phyloP scores from a whole-genome alignment of 352 stramenopile species.

The Peronospora farinosa region DNA sequence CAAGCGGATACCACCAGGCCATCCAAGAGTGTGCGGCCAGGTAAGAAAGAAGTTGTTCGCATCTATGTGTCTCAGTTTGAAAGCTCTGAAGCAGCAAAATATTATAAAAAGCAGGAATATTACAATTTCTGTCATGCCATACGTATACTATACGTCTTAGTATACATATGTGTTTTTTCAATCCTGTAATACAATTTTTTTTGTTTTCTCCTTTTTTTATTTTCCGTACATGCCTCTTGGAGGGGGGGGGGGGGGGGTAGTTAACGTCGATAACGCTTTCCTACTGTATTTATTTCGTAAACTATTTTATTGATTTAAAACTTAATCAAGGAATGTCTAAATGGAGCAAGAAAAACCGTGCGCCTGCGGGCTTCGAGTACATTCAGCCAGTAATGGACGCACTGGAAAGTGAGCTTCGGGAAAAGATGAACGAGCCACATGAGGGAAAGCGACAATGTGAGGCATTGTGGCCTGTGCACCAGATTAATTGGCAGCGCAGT shows the following conservation, averaged over 20 bases:
- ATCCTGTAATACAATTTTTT: too few relatives aligned
- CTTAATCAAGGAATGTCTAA: slow-evolving; percentile 61
- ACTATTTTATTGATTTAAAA: too few relatives aligned
- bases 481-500: slow-evolving; percentile 98
- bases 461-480: slow-evolving; percentile 97
- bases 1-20: slow-evolving; percentile 43
- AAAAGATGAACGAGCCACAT: slow-evolving; percentile 97
- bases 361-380: slow-evolving; percentile 92
- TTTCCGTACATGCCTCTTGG: too few relatives aligned
- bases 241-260: too few relatives aligned
- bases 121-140: too few relatives aligned
- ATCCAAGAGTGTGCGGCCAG: slow-evolving; percentile 66
- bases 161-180: too few relatives aligned
- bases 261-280: too few relatives aligned
- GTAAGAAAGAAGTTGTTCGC: slow-evolving; percentile 14
- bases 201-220: too few relatives aligned
- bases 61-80: background rate
- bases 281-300: too few relatives aligned
- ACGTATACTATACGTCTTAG: too few relatives aligned
- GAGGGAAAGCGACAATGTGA: slow-evolving; percentile 96
- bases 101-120: too few relatives aligned
- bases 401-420: slow-evolving; percentile 94
- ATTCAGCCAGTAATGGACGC: slow-evolving; percentile 93
- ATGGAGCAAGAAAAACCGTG: slow-evolving; percentile 80
- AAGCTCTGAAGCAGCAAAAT: too few relatives aligned